phyloP scores from a whole-genome alignment of 2,329 filamentous ascomycete genomes.

The Zarea fungicola region DNA sequence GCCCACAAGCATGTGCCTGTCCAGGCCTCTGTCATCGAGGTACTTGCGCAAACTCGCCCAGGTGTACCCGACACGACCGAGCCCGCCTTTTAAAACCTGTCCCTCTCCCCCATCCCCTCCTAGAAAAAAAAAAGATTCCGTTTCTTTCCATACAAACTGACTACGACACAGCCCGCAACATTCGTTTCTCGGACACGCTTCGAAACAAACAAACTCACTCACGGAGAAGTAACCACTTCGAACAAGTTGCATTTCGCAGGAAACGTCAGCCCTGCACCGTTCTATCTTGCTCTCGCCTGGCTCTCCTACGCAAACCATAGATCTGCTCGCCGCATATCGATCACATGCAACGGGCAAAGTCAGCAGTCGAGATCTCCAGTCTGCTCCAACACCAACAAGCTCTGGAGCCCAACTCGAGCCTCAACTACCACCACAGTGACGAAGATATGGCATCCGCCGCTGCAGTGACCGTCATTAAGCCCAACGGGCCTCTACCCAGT shows the following conservation, averaged over 20 bases:
- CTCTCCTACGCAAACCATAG: neutral
- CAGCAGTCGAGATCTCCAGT: constrained; percentile 70
- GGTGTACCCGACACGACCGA: constrained; percentile 12
- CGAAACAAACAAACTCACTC: neutral
- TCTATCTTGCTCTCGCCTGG: neutral
- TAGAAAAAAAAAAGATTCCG: constrained; percentile 16
- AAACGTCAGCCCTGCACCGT: constrained; percentile 4
- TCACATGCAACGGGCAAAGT: constrained; percentile 73
- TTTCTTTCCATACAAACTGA: constrained; percentile 16
- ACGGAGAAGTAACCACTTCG: too few species aligned
- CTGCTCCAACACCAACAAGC: constrained; percentile 49
- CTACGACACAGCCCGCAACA: constrained; percentile 1
- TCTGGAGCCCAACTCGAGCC: constrained; percentile 21
- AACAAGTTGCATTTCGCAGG: too few species aligned
- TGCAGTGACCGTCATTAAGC: constrained; percentile 53
- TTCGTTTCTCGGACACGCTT: constrained; percentile 6
- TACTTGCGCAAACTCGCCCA: constrained; percentile 9
- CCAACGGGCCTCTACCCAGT: constrained; percentile 57
- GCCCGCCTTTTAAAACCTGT: constrained; percentile 26
- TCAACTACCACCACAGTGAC: constrained; percentile 27
- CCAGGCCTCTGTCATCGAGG: constrained; percentile 7
- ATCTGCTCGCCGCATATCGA: constrained; percentile 27
- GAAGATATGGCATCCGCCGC: constrained; percentile 45
- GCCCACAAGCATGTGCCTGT: constrained; percentile 14
- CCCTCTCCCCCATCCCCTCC: constrained; percentile 19